Evolutionary conservation across 2,329 filamentous ascomycete species (phyloP), one percentile per base, ranked within the genome.

Genomic region (Beauveria australis): DNA sequence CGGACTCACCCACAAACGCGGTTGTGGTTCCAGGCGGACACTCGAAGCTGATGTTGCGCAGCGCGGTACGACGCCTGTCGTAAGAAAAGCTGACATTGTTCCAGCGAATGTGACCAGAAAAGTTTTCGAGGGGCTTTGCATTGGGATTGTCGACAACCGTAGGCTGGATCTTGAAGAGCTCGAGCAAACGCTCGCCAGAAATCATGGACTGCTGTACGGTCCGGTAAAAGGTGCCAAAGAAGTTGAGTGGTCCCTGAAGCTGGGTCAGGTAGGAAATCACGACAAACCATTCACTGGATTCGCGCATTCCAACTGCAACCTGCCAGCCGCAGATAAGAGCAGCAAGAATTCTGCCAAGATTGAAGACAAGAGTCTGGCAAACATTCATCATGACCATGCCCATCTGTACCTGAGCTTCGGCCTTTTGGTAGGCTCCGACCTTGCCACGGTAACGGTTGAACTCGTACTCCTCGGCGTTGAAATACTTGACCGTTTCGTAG

Each of bases 181-280:
- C 94, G 59, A 99, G 78, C 72, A 99, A 87, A 19, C 94, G 87
- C 78, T 99, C 94, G 5, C 93, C 92, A 62, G 95, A 97, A 70
- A 99, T 97, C 88, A 99, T 90, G 58, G 93, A 90, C 67, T 92
- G 94, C 74, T 97, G 94, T 6, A 97, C 93, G 63, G 92, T 94
- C 55, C 93, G 85, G 74, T 97, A 99, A 72, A 97, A 97, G 0
- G 92, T 94, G 61, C 93, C 94, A 67, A 94, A 93, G 75, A 91
- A 93, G 73, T 93, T 92, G 63, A 93, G 79, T 1, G 90, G 90
- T 0, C 86, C 86, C 71, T 93, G 90, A 19, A 94, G 78, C 73
- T 94, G 90, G 19, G 85, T 85, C 73, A 93, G 85, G 71, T 92
- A 93, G 4, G 87, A 88, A 65, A 93, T 79, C 62, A 93, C 78